These are phyloP conservation scores for Diphasiastrum complanatum DNA, from an alignment of 83 land plant species.

Conservation along the genomic window DNA sequence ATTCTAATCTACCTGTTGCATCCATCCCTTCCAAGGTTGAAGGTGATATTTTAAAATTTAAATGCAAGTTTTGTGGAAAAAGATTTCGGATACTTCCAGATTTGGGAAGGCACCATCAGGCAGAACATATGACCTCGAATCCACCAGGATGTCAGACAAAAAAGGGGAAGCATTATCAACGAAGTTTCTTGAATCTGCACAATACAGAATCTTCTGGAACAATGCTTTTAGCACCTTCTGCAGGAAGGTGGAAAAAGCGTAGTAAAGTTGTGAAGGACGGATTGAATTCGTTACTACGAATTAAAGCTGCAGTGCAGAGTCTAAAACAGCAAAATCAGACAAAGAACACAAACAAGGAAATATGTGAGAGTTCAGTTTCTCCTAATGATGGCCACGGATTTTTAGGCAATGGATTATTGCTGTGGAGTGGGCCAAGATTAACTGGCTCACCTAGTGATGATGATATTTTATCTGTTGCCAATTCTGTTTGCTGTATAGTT, in stretches of 20 bases:
- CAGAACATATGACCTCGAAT: slow-evolving; percentile 13
- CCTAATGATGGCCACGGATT: too few species aligned
- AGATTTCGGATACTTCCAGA: slow-evolving; percentile 37
- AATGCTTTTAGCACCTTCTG: background rate
- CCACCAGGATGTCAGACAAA: background rate
- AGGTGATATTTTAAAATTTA: slow-evolving; percentile 34
- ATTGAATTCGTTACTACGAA: too few species aligned
- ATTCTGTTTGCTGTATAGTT: slow-evolving; percentile 56
- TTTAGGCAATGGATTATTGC: too few species aligned
- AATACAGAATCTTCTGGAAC: background rate
- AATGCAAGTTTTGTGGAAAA: slow-evolving; percentile 69
- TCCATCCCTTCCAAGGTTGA: slow-evolving; percentile 8
- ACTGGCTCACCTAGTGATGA: too few species aligned
- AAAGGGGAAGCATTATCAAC: background rate
- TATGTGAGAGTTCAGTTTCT: too few species aligned
- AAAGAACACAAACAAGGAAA: too few species aligned
- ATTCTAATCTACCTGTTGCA: background rate
- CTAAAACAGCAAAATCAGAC: too few species aligned
- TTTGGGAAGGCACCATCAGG: slow-evolving; percentile 15
- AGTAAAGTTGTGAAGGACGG: too few species aligned
- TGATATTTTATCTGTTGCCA: slow-evolving; percentile 54
- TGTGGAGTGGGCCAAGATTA: too few species aligned
- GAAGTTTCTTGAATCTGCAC: background rate
- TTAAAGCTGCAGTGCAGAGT: too few species aligned
- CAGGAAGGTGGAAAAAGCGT: too few species aligned